These are phyloP conservation scores for Penicillium palitans DNA, from an alignment of 2,329 filamentous ascomycete genomes.

Conservation along the genomic window DNA sequence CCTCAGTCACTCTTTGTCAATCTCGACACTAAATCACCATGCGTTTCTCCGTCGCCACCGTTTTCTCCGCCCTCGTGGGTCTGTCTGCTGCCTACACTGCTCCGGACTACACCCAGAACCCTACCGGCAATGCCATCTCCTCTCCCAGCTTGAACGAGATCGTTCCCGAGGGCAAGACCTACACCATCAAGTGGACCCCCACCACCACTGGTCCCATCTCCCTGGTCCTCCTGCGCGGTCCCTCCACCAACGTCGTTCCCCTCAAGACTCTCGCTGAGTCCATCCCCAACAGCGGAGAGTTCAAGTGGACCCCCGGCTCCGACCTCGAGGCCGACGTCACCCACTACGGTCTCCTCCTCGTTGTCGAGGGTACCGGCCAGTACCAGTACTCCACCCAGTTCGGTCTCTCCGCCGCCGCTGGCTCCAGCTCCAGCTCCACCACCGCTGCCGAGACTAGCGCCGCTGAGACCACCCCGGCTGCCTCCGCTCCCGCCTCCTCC, in stretches of 20 bases:
- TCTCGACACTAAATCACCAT: slow-evolving; percentile 30
- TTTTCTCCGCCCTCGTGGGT: slow-evolving; percentile 42
- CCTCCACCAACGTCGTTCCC: slow-evolving; percentile 55
- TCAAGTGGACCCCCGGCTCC: slow-evolving; percentile 55
- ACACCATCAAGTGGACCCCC: slow-evolving; percentile 59
- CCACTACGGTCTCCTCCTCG: slow-evolving; percentile 62
- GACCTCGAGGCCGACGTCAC: slow-evolving; percentile 50
- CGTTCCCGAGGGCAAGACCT: slow-evolving; percentile 57
- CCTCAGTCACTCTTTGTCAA: slow-evolving; percentile 31
- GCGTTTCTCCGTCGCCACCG: slow-evolving; percentile 40
- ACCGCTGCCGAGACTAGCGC: slow-evolving; percentile 19
- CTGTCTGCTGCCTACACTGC: slow-evolving; percentile 39
- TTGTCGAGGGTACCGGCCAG: slow-evolving; percentile 59
- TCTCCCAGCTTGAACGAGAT: slow-evolving; percentile 53
- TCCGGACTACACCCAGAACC: slow-evolving; percentile 38
- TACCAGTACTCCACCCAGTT: slow-evolving; percentile 66
- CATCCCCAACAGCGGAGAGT: slow-evolving; percentile 58
- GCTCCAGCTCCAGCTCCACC: slow-evolving; percentile 7
- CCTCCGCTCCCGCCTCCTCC: slow-evolving; percentile 6
- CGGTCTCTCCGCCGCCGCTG: slow-evolving; percentile 49
- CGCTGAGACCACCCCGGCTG: background rate
- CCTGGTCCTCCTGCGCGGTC: slow-evolving; percentile 62
- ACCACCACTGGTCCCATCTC: slow-evolving; percentile 47
- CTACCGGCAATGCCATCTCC: slow-evolving; percentile 56
- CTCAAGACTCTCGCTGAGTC: slow-evolving; percentile 54